A percentile compares a stretch with the other conserved stretches of the same genome.
These are phyloP conservation scores for Curvularia hawaiiensis DNA, from an alignment of 2,329 filamentous ascomycete genomes.

Conservation along the genomic window DNA sequence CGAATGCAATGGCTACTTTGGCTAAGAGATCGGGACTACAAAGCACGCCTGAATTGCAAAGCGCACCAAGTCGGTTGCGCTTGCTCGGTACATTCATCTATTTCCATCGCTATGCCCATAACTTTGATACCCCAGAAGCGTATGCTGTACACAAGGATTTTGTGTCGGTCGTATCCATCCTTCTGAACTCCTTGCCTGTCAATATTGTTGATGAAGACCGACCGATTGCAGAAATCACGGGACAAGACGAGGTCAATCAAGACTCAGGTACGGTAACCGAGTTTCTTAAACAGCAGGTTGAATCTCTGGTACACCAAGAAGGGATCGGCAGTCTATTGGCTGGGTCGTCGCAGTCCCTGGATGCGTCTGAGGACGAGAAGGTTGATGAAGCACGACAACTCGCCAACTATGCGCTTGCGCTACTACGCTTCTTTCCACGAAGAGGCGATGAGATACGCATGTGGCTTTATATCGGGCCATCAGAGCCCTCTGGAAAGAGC, in stretches of 20 bases:
- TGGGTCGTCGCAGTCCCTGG: conserved; percentile 47
- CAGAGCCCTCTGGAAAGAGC: conserved; percentile 49
- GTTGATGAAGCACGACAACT: conserved; percentile 71
- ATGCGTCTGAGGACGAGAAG: conserved; percentile 42
- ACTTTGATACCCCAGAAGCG: conserved; percentile 44
- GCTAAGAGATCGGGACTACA: conserved; percentile 35
- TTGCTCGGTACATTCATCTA: conserved; percentile 65
- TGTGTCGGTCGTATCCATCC: conserved; percentile 59
- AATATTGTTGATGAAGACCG: conserved; percentile 59
- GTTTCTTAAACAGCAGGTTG: conserved; percentile 68
- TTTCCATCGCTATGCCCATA: conserved; percentile 58
- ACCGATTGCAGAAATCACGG: conserved; percentile 36
- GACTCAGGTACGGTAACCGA: conserved; percentile 38
- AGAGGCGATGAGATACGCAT: conserved; percentile 89
- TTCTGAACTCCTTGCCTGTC: conserved; percentile 62
- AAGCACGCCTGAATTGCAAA: conserved; percentile 36
- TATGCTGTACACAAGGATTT: conserved; percentile 58
- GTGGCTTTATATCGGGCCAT: conserved; percentile 83
- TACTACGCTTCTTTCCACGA: conserved; percentile 83
- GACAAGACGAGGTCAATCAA: conserved; percentile 27
- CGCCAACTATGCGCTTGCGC: conserved; percentile 83
- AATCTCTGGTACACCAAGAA: conserved; percentile 74
- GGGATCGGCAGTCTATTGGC: conserved; percentile 70
- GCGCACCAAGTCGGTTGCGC: conserved; percentile 56
- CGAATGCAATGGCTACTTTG: conserved; percentile 38